Conservation (phyloP, 768 basidiomycete species). For the Suillus subaureus region DNA sequence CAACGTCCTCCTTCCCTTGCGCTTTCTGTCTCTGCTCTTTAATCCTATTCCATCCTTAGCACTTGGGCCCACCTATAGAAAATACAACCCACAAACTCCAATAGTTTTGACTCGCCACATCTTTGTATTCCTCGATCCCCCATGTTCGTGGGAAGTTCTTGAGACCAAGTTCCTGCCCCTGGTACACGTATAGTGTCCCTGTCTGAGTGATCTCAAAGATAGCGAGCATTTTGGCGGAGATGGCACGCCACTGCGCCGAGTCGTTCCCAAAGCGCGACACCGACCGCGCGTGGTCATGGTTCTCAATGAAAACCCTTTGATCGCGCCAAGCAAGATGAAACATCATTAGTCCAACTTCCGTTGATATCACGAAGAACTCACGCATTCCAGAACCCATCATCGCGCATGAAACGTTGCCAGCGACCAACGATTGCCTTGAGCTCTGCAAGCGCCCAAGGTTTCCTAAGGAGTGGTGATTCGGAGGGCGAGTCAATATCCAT, state of each 20-base stretch:
- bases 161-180: slow-evolving; percentile 75
- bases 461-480: slow-evolving; percentile 41
- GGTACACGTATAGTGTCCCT: slow-evolving; percentile 74
- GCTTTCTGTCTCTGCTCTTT: slow-evolving; percentile 37
- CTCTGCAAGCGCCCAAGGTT: slow-evolving; percentile 54
- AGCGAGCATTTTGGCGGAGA: slow-evolving; percentile 66
- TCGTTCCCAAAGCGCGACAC: slow-evolving; percentile 73
- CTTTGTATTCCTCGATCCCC: slow-evolving; percentile 75
- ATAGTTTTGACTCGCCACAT: slow-evolving; percentile 62
- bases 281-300: slow-evolving; percentile 67
- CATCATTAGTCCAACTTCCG: background rate
- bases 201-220: slow-evolving; percentile 60
- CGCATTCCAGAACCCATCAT: slow-evolving; percentile 70
- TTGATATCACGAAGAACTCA: slow-evolving; percentile 30
- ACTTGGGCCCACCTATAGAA: slow-evolving; percentile 1
- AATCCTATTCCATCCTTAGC: slow-evolving; percentile 32
- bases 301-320: slow-evolving; percentile 63
- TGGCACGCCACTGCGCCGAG: slow-evolving; percentile 51
- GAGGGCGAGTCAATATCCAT: slow-evolving; percentile 58
- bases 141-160: slow-evolving; percentile 63
- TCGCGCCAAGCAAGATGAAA: slow-evolving; percentile 3
- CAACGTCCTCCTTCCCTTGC: slow-evolving; percentile 42
- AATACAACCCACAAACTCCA: slow-evolving; percentile 51
- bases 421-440: slow-evolving; percentile 46
- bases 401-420: slow-evolving; percentile 63